These are phyloP conservation scores for Aspergillus japonicus DNA, from an alignment of 2,329 filamentous ascomycete genomes.

Conservation along the genomic window DNA sequence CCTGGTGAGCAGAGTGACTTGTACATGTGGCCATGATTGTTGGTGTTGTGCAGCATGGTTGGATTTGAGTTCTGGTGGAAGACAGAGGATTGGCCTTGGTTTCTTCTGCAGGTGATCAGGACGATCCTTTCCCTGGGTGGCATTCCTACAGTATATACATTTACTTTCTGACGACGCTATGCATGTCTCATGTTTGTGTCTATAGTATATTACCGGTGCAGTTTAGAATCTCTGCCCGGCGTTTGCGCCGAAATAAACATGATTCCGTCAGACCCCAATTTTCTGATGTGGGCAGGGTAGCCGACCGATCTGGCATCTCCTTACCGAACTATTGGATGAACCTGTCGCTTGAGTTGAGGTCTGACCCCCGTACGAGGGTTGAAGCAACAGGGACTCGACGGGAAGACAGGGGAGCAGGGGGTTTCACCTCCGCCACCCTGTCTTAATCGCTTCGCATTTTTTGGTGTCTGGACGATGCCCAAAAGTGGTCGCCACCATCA, in stretches of 20 bases:
- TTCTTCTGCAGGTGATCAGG: background rate
- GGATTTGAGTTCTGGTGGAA: background rate
- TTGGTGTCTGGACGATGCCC: no score
- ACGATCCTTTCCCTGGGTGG: background rate
- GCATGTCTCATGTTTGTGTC: background rate
- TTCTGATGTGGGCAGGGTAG: background rate
- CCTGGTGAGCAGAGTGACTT: background rate
- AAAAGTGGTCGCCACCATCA: no score
- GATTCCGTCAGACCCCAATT: background rate
- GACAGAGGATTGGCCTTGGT: background rate
- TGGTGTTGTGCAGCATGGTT: background rate
- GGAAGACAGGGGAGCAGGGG: conserved; percentile 20
- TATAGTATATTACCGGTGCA: background rate
- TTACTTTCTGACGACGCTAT: background rate
- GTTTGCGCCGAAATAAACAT: background rate
- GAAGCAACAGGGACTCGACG: conserved; percentile 23
- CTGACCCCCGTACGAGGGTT: background rate
- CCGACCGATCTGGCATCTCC: background rate
- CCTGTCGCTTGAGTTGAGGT: background rate
- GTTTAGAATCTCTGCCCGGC: background rate
- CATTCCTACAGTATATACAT: background rate
- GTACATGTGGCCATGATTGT: background rate
- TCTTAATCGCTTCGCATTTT: background rate
- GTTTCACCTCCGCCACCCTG: conserved; percentile 1
- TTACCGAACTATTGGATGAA: background rate